These are phyloP conservation scores for Cronartium quercuum DNA, from an alignment of 1,284 basidiomycete genomes.

Conservation along the genomic window DNA sequence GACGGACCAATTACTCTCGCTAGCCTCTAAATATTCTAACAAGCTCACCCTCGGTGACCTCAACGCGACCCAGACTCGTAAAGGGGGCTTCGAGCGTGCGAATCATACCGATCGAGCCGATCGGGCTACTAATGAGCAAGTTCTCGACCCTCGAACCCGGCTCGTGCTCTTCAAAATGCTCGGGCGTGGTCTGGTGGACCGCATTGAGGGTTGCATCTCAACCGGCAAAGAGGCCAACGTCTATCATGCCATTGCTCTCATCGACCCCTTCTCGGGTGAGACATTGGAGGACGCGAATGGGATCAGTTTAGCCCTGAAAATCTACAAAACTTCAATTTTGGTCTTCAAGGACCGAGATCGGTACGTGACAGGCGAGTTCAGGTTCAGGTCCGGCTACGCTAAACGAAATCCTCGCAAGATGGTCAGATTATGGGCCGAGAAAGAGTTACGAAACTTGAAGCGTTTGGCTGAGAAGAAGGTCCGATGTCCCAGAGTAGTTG, in stretches of 20 bases:
- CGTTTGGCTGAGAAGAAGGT: slow-evolving; percentile 75
- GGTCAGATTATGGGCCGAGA: slow-evolving; percentile 98
- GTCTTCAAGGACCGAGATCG: slow-evolving; percentile 94
- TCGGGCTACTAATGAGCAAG: slow-evolving; percentile 87
- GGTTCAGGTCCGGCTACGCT: slow-evolving; percentile 87
- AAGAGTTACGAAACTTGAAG: slow-evolving; percentile 93
- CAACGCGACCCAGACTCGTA: slow-evolving; percentile 76
- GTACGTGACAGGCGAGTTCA: slow-evolving; percentile 78
- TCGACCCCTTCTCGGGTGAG: slow-evolving; percentile 50
- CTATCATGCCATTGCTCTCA: slow-evolving; percentile 65
- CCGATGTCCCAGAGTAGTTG: slow-evolving; percentile 76
- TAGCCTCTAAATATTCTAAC: slow-evolving; percentile 31
- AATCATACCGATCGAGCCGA: slow-evolving; percentile 89
- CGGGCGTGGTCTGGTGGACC: slow-evolving; percentile 71
- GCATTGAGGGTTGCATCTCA: slow-evolving; percentile 86
- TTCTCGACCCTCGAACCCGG: slow-evolving; percentile 81
- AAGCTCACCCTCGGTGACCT: slow-evolving; percentile 52
- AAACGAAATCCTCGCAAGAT: slow-evolving; percentile 94
- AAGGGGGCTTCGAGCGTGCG: slow-evolving; percentile 74
- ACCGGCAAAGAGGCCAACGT: slow-evolving; percentile 98
- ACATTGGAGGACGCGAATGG: slow-evolving; percentile 52
- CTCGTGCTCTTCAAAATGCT: slow-evolving; percentile 91
- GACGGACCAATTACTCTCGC: slow-evolving; percentile 40
- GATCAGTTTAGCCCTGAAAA: slow-evolving; percentile 74
- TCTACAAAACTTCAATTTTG: slow-evolving; percentile 97